Base-by-base conservation (phyloP, 1,284 basidiomycete species). In the Inonotus obliquus region DNA sequence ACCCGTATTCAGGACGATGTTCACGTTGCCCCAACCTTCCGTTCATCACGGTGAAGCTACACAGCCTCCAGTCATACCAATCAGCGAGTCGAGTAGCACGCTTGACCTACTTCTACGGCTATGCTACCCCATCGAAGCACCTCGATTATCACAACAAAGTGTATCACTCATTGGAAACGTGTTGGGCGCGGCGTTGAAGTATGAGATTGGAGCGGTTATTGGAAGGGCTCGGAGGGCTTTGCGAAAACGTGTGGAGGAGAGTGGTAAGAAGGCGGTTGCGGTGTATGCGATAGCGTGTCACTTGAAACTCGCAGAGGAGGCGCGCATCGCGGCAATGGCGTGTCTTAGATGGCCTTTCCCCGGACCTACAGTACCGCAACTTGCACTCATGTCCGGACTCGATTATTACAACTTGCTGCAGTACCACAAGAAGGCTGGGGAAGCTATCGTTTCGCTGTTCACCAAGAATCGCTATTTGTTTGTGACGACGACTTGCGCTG, bases 31-130 rank as follows among this genome's bases (percentile, higher is more conserved):
- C 27, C 67, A 69, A 54, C 63, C 68, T 5, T 35, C 54, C 54
- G 32, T 27, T 11, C 11, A 52, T 19, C 21, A 25, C 9, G 25
- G 23, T 37, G 51, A 84, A 9, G 66, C 79, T 53, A 76, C 89
- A 41, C 79, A 83, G 4, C 74, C 87, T 17, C 75, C 82, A 3
- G n/a, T 52, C 17, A 35, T 52, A 17, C 29, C 51, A 11, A 52
- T 52, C 17, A 52, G 51, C 32, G 88, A 90, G 68, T 60, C 74
- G 29, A 71, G 71, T 10, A 65, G 69, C 4, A 74, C 75, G 6
- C 64, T 90, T 1, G 75, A 81, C 47, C 70, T 73, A 4, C 73
- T 89, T 23, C 73, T 90, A 38, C 79, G 77, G 23, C 79, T 84
- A 67, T 70, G 88, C 56, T 78, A 77, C 59, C 76, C 76, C 3